Percentiles rank a stretch among this genome's conserved stretches.
Conservation (phyloP, 352 stramenopile species). For the Phytophthora idaei region DNA sequence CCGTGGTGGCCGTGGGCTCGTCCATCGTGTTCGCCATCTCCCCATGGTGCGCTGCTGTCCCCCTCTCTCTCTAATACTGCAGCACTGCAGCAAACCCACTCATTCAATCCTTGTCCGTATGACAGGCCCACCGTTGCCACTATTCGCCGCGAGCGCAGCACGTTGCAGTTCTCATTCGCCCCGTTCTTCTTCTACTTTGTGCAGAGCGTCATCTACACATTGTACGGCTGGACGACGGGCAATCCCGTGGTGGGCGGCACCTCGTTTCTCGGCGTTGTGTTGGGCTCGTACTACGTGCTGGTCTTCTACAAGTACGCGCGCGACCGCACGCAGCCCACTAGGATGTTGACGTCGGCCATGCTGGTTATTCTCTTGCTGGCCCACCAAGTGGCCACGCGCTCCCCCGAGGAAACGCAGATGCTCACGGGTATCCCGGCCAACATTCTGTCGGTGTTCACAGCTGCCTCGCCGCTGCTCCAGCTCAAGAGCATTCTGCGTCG, state of each 20-base stretch:
- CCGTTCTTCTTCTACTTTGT: constrained; percentile 89
- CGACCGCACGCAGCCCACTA: constrained; percentile 47
- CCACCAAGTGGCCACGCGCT: constrained; percentile 49
- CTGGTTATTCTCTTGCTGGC: constrained; percentile 58
- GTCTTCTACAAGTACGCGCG: constrained; percentile 66
- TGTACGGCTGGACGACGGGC: constrained; percentile 70
- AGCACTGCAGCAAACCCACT: not conserved
- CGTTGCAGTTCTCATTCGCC: constrained; percentile 78
- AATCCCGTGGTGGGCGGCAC: constrained; percentile 69
- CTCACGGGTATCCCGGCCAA: constrained; percentile 79
- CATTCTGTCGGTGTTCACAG: constrained; percentile 73
- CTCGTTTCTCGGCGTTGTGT: constrained; percentile 53
- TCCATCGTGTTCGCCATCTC: constrained; percentile 76
- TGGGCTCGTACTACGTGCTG: constrained; percentile 76
- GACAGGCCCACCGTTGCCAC: constrained; percentile 62
- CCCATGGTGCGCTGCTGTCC: constrained; percentile 46
- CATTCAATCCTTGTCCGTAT: not conserved
- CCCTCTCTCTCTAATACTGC: not conserved
- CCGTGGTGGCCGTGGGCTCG: constrained; percentile 59
- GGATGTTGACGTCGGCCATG: constrained; percentile 53
- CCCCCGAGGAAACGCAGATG: constrained; percentile 56
- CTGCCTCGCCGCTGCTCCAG: constrained; percentile 71
- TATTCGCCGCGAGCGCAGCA: constrained; percentile 71
- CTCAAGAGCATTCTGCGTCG: constrained; percentile 66
- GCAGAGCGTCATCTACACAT: constrained; percentile 81